Conservation (phyloP, 2,329 filamentous ascomycete genomes). For the Pseudocercospora musae region DNA sequence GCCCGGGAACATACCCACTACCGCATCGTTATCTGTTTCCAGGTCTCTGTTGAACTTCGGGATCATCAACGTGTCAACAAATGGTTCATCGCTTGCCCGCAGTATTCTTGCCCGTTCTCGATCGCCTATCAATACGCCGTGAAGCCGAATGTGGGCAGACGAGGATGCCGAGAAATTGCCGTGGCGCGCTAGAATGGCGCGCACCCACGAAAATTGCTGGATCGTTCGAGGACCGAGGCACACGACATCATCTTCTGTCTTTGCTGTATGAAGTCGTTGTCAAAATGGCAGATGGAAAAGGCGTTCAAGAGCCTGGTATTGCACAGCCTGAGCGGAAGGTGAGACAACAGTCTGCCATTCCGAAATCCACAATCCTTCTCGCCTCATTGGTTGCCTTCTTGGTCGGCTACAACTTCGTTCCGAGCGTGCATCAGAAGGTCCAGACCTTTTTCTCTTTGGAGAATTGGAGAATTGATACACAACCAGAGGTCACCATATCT, state of each 20-base stretch:
- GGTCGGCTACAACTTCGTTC: conserved; percentile 21
- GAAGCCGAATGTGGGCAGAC: background rate
- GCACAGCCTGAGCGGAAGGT: background rate
- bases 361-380: conserved; percentile 14
- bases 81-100: background rate
- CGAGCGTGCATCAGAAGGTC: conserved; percentile 17
- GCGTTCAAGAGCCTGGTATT: background rate
- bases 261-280: background rate
- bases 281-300: background rate
- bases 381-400: conserved; percentile 21
- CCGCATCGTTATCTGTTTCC: background rate
- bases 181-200: background rate
- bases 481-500: conserved; percentile 15
- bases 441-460: conserved; percentile 21
- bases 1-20: background rate
- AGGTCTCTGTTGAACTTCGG: background rate
- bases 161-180: background rate
- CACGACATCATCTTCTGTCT: background rate
- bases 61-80: background rate
- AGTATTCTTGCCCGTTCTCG: background rate
- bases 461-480: conserved; percentile 16
- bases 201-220: background rate
- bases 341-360: background rate
- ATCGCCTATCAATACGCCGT: background rate
- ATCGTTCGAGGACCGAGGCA: background rate